Percentiles rank a stretch among this genome's conserved stretches.
Evolutionary conservation across 2,329 filamentous ascomycete species (phyloP).

Genomic region (Coleophoma crateriformis): DNA sequence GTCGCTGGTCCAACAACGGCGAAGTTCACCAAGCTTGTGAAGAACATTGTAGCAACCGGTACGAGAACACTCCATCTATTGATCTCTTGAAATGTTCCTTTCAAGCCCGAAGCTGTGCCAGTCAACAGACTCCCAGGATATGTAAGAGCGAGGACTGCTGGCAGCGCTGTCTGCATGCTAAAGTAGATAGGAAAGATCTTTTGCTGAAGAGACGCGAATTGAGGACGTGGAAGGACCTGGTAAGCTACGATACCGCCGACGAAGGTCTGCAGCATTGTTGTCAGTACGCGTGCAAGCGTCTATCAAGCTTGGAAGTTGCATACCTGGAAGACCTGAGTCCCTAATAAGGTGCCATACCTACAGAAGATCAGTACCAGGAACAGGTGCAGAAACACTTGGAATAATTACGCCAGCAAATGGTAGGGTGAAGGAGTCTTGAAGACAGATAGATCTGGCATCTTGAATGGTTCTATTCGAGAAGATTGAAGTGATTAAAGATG

Average conservation of each 20-base stretch:
- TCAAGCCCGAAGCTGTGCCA: conserved; percentile 37
- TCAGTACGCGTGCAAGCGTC: not conserved
- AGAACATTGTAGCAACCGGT: conserved; percentile 64
- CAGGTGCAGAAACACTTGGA: conserved; percentile 3
- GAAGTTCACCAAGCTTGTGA: conserved; percentile 67
- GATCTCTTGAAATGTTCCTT: conserved; percentile 51
- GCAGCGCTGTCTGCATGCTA: conserved; percentile 70
- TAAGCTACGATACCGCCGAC: conserved; percentile 69
- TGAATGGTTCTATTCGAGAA: conserved; percentile 6
- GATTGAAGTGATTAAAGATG: not conserved
- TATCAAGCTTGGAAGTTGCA: conserved; percentile 12
- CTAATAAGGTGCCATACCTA: conserved; percentile 84
- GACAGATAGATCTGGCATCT: conserved; percentile 28
- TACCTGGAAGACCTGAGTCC: conserved; percentile 82
- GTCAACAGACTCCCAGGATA: conserved; percentile 57
- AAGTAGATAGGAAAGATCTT: conserved; percentile 88
- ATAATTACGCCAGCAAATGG: conserved; percentile 65
- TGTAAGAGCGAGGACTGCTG: conserved; percentile 69
- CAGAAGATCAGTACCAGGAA: conserved; percentile 8
- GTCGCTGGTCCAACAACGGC: conserved; percentile 70
- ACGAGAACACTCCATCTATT: conserved; percentile 60
- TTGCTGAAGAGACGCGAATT: conserved; percentile 77
- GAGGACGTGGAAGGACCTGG: conserved; percentile 67
- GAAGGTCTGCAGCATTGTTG: conserved; percentile 54
- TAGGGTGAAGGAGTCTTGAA: conserved; percentile 65